Evolutionary conservation across 1,139 yeast genomes (phyloP).

Genomic region (Kodamaea alishanica): DNA sequence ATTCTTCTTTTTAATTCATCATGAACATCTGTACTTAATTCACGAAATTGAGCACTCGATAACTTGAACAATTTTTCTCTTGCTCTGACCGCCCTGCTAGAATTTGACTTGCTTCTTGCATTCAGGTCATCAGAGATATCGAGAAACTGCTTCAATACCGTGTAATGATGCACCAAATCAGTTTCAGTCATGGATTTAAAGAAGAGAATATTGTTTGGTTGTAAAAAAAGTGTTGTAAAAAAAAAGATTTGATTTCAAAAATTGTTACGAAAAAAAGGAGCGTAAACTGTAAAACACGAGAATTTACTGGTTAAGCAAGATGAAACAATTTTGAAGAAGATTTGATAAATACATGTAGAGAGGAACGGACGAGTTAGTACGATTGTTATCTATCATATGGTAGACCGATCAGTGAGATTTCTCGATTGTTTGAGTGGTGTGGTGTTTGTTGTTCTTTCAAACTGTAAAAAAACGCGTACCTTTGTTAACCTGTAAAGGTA

Average conservation of each 20-base stretch:
- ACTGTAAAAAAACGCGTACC: no score
- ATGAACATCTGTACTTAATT: constrained; percentile 86
- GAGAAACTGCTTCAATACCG: constrained; percentile 50
- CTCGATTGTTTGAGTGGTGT: no score
- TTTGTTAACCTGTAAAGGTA: no score
- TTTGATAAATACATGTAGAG: background rate
- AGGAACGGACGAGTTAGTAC: background rate
- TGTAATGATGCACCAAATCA: constrained; percentile 45
- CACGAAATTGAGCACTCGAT: constrained; percentile 80
- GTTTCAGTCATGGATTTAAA: constrained; percentile 27
- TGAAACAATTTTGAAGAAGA: background rate
- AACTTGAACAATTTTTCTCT: constrained; percentile 80
- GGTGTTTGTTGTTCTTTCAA: no score
- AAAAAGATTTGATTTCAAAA: background rate
- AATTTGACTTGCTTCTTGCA: constrained; percentile 39
- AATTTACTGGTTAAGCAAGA: constrained; percentile 1
- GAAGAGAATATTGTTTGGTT: background rate
- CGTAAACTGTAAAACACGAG: background rate
- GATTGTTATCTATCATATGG: no score
- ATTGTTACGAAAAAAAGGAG: background rate
- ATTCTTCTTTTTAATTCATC: constrained; percentile 82
- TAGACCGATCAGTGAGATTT: no score
- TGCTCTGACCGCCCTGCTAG: constrained; percentile 70
- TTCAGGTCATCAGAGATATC: constrained; percentile 49
- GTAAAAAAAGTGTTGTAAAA: background rate